These are phyloP conservation scores for Eucalyptus cloeziana DNA, from an alignment of 345 rosid genomes.

Conservation along the genomic window DNA sequence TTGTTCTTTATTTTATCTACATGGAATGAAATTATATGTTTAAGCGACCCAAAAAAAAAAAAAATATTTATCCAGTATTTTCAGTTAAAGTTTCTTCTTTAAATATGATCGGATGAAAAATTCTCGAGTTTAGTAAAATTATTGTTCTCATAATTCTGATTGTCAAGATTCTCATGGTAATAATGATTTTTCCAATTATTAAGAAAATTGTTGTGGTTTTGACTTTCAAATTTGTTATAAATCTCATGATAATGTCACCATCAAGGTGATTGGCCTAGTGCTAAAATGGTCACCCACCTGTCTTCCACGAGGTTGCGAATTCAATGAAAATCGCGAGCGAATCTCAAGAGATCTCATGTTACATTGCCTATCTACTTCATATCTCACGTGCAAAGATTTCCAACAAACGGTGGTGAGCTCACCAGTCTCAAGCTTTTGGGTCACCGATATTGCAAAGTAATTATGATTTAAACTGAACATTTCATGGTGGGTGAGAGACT, in stretches of 20 bases:
- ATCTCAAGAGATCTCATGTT: not conserved
- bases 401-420: rapidly evolving
- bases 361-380: not conserved
- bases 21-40: too few species aligned
- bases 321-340: not conserved
- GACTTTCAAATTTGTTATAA: not conserved
- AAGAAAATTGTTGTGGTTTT: not conserved
- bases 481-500: rapidly evolving
- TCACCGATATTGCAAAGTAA: rapidly evolving
- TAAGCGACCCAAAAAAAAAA: too few species aligned
- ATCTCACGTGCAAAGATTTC: not conserved
- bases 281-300: not conserved
- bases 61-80: not conserved
- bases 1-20: too few species aligned
- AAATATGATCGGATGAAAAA: not conserved
- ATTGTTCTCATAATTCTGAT: not conserved
- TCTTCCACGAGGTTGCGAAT: not conserved
- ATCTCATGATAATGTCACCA: not conserved
- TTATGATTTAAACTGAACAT: not conserved
- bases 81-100: not conserved
- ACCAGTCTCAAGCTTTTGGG: not conserved
- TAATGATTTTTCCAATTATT: not conserved
- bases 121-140: not conserved
- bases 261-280: not conserved
- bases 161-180: not conserved